Conservation (phyloP, 139 green algal species). For the Chlorella ohadii region DNA sequence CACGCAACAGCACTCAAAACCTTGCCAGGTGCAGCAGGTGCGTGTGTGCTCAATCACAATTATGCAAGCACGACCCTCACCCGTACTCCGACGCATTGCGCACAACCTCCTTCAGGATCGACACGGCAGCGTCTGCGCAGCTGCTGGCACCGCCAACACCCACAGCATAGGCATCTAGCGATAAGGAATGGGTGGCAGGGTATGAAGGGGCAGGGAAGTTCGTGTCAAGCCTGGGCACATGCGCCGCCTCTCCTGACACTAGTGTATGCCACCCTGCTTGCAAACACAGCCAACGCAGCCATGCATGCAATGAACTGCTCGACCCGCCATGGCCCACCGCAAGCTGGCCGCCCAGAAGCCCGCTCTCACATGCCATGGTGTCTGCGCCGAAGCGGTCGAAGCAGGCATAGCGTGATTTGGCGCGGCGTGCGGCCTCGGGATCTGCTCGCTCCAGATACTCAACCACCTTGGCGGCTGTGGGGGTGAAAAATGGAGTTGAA, state of each 20-base stretch:
- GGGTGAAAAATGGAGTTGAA: no score
- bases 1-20: no score
- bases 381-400: constrained; percentile 63
- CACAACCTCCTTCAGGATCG: constrained; percentile 44
- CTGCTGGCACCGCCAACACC: constrained; percentile 27
- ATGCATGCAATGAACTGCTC: no score
- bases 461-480: constrained; percentile 42
- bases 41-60: no score
- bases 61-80: background rate
- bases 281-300: no score
- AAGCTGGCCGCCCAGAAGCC: no score
- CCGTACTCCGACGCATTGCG: background rate
- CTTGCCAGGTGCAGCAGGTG: no score
- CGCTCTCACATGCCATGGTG: constrained; percentile 40
- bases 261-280: no score
- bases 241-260: no score
- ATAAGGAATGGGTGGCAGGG: constrained; percentile 26
- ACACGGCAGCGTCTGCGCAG: constrained; percentile 51
- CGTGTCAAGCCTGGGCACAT: no score
- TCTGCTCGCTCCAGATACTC: constrained; percentile 50
- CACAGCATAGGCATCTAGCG: constrained; percentile 12
- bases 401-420: constrained; percentile 49
- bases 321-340: no score
- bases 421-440: constrained; percentile 39
- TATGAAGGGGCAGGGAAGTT: background rate